A percentile compares a stretch with the other conserved stretches of the same genome.
Evolutionary conservation across 306 rosid genomes (phyloP).

Genomic region (Fagus sylvatica): DNA sequence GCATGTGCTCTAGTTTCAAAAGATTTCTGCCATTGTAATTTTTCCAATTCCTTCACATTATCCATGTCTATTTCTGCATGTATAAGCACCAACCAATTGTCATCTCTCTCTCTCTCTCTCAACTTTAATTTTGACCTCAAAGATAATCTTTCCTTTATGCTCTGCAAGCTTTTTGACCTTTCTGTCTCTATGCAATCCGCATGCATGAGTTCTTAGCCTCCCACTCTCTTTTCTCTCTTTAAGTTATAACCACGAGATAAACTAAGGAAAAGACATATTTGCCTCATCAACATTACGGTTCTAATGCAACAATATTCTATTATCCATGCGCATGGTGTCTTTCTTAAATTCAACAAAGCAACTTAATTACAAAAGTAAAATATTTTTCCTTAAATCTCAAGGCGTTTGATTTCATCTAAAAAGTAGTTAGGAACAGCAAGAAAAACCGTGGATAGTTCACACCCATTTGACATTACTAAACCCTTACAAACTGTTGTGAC

Average conservation of each 20-base stretch:
- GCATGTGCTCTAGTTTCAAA: slow-evolving; percentile 51
- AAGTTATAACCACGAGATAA: slow-evolving; percentile 27
- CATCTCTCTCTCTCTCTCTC: slow-evolving; percentile 18
- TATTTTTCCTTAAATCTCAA: background rate
- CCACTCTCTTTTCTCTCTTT: slow-evolving; percentile 23
- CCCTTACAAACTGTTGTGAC: too few species aligned
- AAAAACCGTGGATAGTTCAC: too few species aligned
- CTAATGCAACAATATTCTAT: background rate
- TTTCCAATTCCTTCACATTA: slow-evolving; percentile 12
- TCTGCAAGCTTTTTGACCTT: slow-evolving; percentile 34
- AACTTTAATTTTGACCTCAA: slow-evolving; percentile 36
- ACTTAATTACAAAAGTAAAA: background rate
- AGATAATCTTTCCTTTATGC: slow-evolving; percentile 24
- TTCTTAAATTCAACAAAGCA: background rate
- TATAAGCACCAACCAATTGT: slow-evolving; percentile 24
- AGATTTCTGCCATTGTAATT: slow-evolving; percentile 27
- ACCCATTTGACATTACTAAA: too few species aligned
- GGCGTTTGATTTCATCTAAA: background rate
- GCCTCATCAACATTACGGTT: slow-evolving; percentile 19
- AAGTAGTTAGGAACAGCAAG: background rate
- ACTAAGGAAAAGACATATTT: slow-evolving; percentile 19
- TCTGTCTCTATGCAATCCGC: slow-evolving; percentile 21
- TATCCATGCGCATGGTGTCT: slow-evolving; percentile 18
- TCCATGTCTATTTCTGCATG: slow-evolving; percentile 36
- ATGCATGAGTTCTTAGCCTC: slow-evolving; percentile 37